These are phyloP conservation scores for Gentiana dahurica DNA, from an alignment of 257 asterid genomes.

Conservation along the genomic window DNA sequence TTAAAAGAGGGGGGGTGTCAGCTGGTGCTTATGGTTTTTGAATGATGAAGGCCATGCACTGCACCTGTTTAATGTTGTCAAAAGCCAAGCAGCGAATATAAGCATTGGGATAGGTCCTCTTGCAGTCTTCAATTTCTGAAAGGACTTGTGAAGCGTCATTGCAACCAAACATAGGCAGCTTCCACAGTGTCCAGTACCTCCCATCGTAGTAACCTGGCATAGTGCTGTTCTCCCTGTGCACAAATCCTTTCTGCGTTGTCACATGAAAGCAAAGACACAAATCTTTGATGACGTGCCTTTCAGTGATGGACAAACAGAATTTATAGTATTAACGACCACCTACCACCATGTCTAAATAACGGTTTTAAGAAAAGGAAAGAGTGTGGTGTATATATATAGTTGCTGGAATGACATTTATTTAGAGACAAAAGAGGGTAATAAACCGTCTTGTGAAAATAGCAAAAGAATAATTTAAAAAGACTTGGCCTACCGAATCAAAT, in stretches of 20 bases:
- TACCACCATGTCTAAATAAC: too few relatives aligned
- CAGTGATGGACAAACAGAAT: too few relatives aligned
- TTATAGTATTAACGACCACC: too few relatives aligned
- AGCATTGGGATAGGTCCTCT: slow-evolving; percentile 36
- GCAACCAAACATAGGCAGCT: slow-evolving; percentile 58
- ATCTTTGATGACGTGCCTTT: too few relatives aligned
- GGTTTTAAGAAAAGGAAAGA: too few relatives aligned
- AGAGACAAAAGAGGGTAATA: background rate
- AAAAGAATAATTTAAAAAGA: background rate
- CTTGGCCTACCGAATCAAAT: slow-evolving; percentile 29
- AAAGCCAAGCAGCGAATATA: slow-evolving; percentile 46
- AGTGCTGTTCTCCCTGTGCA: slow-evolving; percentile 33
- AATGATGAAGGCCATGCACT: slow-evolving; percentile 45
- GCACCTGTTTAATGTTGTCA: slow-evolving; percentile 35
- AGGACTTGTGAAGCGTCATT: slow-evolving; percentile 29
- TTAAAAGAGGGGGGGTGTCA: background rate
- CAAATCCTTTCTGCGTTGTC: slow-evolving; percentile 25
- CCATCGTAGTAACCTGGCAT: slow-evolving; percentile 52
- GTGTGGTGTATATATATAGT: background rate
- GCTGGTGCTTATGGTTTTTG: slow-evolving; percentile 21
- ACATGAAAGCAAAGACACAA: background rate
- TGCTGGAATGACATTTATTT: background rate
- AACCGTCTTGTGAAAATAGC: background rate
- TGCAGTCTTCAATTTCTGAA: slow-evolving; percentile 37
- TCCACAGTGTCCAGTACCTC: slow-evolving; percentile 51